Evolutionary conservation across 1,284 basidiomycete genomes (phyloP), one percentile per base, ranked within the genome.

Genomic region (Ceratobasidium theobromae): DNA sequence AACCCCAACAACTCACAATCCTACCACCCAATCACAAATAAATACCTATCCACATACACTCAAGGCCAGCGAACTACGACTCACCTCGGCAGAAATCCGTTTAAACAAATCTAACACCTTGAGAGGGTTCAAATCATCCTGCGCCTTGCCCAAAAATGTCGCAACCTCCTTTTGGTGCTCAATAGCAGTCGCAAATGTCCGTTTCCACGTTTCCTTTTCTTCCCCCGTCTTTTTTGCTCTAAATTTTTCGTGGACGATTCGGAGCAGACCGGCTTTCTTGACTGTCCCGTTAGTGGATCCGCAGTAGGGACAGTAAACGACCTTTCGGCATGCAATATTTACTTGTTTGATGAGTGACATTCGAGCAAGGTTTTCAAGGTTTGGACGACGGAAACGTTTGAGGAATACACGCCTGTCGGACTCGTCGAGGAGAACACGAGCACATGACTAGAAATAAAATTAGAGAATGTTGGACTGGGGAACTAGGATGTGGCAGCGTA

Each of bases 241-340:
- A 75, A 93, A 99, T 76, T 97, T 97, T 79, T 99, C 97, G 75
- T 99, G 97, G 49, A 96, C 91, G 72, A 99, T 98, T 76, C 95
- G 96, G 72, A 99, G 76, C 18, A 69, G 76, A 3, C 95, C 95
- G 0, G 87, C 92, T 79, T 99, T 99, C 79, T 99, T 99, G 67
- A 99, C 95, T 0, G 91, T 87, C 33, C 97, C 97, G 74, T 99
- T 99, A 6, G 90, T 91, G 2, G 93, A 85, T 40, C 91, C 86
- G 75, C 97, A 99, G 76, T 98, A 91, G 0, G 93, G 93, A 72
- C 97, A 99, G 71, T 94, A 90, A 25, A 93, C 85, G 38, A 89
- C 85, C 78, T 99, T 99, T 70, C 95, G 89, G 30, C 95, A 93
- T 71, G 85, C 81, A 0, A 87, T 81, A 71, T 98, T 93, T 67